Conservation (phyloP, 1,139 yeast species). For the Suhomyces panamericanus region DNA sequence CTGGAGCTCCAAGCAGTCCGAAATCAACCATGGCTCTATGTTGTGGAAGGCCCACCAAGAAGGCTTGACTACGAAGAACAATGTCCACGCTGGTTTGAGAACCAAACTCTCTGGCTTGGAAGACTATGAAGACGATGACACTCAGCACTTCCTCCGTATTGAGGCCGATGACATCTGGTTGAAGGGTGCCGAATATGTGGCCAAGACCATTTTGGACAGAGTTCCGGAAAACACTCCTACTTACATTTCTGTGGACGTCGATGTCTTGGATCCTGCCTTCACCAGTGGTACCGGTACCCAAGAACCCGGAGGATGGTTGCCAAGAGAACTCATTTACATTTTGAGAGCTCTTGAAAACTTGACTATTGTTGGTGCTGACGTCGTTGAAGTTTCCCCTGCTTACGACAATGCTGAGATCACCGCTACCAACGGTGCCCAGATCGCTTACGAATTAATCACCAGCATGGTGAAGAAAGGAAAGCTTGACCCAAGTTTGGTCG, state of each 20-base stretch:
- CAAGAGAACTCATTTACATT: constrained; percentile 69
- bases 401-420: constrained; percentile 74
- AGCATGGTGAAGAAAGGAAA: constrained; percentile 67
- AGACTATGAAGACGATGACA: constrained; percentile 65
- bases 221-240: constrained; percentile 62
- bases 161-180: constrained; percentile 71
- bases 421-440: constrained; percentile 74
- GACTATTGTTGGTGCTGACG: constrained; percentile 73
- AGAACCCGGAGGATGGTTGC: constrained; percentile 79
- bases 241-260: constrained; percentile 73
- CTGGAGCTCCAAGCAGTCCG: constrained; percentile 67
- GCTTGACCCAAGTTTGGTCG: constrained; percentile 5
- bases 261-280: constrained; percentile 77
- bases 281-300: constrained; percentile 86
- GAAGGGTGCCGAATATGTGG: constrained; percentile 56
- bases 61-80: constrained; percentile 56
- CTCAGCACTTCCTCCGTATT: constrained; percentile 62
- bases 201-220: constrained; percentile 47
- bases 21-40: constrained; percentile 79
- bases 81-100: constrained; percentile 72
- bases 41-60: constrained; percentile 74
- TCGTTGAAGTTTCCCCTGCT: constrained; percentile 77
- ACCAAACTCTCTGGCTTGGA: constrained; percentile 63
- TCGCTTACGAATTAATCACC: constrained; percentile 67
- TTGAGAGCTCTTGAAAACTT: constrained; percentile 58